Conservation (phyloP, 1,139 yeast species). For the Geotrichum siamense region DNA sequence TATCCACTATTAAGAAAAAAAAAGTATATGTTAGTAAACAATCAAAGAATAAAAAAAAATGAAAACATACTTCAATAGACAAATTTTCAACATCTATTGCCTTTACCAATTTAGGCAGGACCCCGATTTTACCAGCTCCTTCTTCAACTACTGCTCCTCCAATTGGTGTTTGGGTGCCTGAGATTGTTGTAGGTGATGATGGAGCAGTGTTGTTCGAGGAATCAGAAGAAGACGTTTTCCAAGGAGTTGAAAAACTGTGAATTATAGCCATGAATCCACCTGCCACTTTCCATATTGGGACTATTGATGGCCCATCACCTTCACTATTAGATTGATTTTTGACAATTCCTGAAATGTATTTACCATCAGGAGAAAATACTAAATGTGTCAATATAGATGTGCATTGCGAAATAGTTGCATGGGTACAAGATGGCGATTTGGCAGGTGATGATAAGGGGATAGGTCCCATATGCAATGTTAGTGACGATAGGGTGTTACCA, state of each 20-base stretch:
- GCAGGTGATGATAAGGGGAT: constrained; percentile 4
- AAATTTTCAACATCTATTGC: neutral
- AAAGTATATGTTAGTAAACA: too few relatives aligned
- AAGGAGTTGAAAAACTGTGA: constrained; percentile 14
- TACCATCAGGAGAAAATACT: constrained; percentile 27
- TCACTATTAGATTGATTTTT: neutral
- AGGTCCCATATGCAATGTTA: constrained; percentile 13
- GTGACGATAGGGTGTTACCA: constrained; percentile 23
- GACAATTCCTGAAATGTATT: constrained; percentile 22
- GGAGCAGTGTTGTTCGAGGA: neutral
- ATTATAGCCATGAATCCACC: constrained; percentile 20
- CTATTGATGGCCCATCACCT: neutral
- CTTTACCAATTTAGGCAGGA: constrained; percentile 9
- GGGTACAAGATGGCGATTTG: constrained; percentile 11
- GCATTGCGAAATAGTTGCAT: neutral
- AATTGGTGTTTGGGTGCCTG: neutral
- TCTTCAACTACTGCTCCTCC: constrained; percentile 11
- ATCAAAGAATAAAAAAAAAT: neutral
- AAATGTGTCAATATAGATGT: too few relatives aligned
- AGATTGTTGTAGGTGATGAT: neutral
- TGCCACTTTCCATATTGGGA: constrained; percentile 21
- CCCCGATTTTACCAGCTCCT: constrained; percentile 4
- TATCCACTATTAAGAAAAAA: constrained; percentile 4
- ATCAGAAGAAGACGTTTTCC: neutral
- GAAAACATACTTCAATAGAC: neutral